These are phyloP conservation scores for Cyathus striatus DNA, from an alignment of 768 basidiomycete species.

Conservation along the genomic window DNA sequence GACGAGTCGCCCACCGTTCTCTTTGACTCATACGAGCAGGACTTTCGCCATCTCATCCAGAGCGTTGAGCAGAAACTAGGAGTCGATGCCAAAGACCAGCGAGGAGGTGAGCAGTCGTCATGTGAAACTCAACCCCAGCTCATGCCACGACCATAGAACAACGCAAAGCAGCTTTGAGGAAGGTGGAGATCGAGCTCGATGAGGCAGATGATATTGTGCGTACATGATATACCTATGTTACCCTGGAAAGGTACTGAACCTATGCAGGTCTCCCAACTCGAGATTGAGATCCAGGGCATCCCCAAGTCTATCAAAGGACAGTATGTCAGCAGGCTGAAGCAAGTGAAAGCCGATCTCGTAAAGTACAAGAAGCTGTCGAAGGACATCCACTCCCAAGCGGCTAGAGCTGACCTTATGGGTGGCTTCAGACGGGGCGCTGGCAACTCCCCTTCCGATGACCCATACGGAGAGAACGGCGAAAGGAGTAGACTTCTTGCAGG, in stretches of 20 bases:
- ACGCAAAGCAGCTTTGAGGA: slow-evolving; percentile 71
- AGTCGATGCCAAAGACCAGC: slow-evolving; percentile 56
- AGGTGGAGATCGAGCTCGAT: slow-evolving; percentile 85
- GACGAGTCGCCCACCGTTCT: slow-evolving; percentile 66
- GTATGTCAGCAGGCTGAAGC: slow-evolving; percentile 62
- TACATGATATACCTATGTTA: no score
- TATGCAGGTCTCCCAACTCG: slow-evolving; percentile 84
- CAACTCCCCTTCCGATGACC: slow-evolving; percentile 63
- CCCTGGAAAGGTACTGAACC: no score
- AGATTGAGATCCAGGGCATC: slow-evolving; percentile 89
- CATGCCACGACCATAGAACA: slow-evolving; percentile 58
- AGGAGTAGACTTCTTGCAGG: slow-evolving; percentile 71
- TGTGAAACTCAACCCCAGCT: not conserved
- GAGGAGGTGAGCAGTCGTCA: slow-evolving; percentile 51
- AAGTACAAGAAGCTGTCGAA: slow-evolving; percentile 75
- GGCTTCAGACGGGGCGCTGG: slow-evolving; percentile 10
- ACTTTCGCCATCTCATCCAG: slow-evolving; percentile 69
- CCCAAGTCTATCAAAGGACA: slow-evolving; percentile 74
- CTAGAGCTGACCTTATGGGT: slow-evolving; percentile 61
- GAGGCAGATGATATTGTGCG: slow-evolving; percentile 92
- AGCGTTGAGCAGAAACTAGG: slow-evolving; percentile 75
- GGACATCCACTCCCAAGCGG: slow-evolving; percentile 60
- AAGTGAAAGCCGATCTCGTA: slow-evolving; percentile 65
- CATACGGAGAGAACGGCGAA: slow-evolving; percentile 60
- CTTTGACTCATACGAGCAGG: slow-evolving; percentile 80